A percentile compares a stretch with the other conserved stretches of the same genome.
Conservation (phyloP, 2,329 filamentous ascomycete genomes). For the Pseudogymnoascus sp. region DNA sequence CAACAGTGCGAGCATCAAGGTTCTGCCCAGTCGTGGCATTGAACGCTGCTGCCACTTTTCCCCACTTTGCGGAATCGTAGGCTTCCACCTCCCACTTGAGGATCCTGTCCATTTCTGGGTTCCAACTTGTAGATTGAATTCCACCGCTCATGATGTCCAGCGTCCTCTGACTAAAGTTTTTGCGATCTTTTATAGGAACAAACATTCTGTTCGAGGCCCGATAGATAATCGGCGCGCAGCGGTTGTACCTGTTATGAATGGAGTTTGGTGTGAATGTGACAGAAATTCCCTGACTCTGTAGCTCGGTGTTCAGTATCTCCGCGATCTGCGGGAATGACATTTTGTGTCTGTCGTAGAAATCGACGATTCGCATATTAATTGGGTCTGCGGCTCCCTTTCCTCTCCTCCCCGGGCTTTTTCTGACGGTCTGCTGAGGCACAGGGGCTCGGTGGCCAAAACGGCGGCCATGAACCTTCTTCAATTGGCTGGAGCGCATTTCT, state of each 20-base stretch:
- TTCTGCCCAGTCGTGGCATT: constrained; percentile 13
- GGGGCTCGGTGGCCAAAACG: no score
- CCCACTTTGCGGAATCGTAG: constrained; percentile 21
- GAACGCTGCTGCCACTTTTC: constrained; percentile 15
- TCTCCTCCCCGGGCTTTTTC: neutral
- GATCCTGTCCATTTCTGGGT: constrained; percentile 13
- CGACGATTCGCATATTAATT: constrained; percentile 27
- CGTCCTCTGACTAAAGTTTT: constrained; percentile 8
- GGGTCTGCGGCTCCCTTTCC: constrained; percentile 24
- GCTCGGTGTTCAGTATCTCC: constrained; percentile 18
- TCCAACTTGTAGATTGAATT: constrained; percentile 14
- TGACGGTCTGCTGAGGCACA: neutral
- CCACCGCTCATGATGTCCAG: constrained; percentile 6
- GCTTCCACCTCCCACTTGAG: constrained; percentile 10
- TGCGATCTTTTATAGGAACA: constrained; percentile 18
- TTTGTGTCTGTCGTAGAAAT: constrained; percentile 21
- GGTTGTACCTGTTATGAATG: constrained; percentile 25
- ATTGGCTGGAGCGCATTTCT: neutral
- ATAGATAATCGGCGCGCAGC: constrained; percentile 27
- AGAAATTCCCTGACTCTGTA: constrained; percentile 15
- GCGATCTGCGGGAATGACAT: constrained; percentile 21
- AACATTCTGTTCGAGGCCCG: constrained; percentile 20
- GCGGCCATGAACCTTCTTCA: no score
- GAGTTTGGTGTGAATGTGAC: constrained; percentile 20
- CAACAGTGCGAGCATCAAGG: constrained; percentile 11